Percentiles rank a stretch among this genome's conserved stretches.
phyloP scores from a whole-genome alignment of 164 flowering plant species.

The Aristolochia fimbriata region DNA sequence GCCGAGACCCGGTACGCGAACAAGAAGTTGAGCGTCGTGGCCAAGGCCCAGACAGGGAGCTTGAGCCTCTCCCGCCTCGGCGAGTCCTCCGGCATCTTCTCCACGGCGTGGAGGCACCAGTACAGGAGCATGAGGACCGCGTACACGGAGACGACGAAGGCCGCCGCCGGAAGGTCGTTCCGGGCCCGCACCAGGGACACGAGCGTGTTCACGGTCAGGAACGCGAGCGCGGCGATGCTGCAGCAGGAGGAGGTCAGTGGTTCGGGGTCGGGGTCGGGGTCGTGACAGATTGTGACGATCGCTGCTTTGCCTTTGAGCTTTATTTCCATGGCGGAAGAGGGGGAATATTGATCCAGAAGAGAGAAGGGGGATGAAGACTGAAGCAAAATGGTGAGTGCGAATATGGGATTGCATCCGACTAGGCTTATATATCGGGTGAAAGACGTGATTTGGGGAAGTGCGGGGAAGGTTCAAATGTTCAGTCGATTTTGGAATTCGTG shows the following conservation, averaged over 20 bases:
- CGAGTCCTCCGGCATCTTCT: slow-evolving; percentile 1
- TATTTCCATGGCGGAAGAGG: neutral
- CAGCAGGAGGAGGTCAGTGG: no score
- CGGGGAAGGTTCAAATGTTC: no score
- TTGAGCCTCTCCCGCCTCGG: neutral
- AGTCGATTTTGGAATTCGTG: no score
- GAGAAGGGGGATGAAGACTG: neutral
- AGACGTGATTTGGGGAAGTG: no score
- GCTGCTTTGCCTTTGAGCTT: neutral
- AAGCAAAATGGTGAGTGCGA: neutral
- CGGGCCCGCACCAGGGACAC: neutral
- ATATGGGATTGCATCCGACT: neutral
- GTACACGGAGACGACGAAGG: slow-evolving; percentile 3
- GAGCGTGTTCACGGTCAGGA: slow-evolving; percentile 1
- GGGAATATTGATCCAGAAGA: neutral
- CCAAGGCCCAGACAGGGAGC: slow-evolving; percentile 3
- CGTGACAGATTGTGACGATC: no score
- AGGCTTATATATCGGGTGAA: no score
- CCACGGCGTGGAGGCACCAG: neutral
- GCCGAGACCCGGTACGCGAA: slow-evolving; percentile 1
- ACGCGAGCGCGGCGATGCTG: neutral
- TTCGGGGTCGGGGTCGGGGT: neutral
- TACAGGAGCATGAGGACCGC: slow-evolving; percentile 1
- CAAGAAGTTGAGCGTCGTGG: neutral
- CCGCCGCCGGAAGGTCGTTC: neutral